Base-by-base conservation (phyloP, 2,329 filamentous ascomycete genomes). In the Colletotrichum paranaense region DNA sequence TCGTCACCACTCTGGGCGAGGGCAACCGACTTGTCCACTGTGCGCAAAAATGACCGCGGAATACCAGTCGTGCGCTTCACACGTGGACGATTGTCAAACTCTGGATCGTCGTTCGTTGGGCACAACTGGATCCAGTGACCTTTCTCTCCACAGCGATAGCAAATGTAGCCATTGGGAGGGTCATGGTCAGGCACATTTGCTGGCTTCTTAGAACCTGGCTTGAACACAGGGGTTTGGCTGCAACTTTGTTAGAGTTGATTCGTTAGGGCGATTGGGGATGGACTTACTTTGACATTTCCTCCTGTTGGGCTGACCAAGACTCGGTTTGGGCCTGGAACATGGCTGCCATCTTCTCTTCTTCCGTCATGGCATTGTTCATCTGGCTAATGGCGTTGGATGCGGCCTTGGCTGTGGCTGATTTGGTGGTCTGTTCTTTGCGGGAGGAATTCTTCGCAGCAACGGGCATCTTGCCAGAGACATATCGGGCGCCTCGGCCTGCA, bases 61-160 rank as follows among this genome's bases (percentile, higher is more conserved):
- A 99, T 99, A 76, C 97, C 97, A 55, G 97, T 99, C 5, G 97
- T 98, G 74, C 96, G 92, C 87, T 98, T 98, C 76, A 98, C 94
- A 74, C 96, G 92, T 62, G 95, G 95, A 67, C 95, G 93, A 77
- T 95, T 95, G 84, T 99, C 97, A 82, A 95, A 98, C 74, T 95
- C 95, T 3, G 97, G 96, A 77, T 99, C 95, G 81, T 98, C 95
- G 82, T 99, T 99, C n/a, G 96, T 99, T 7, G 97, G 97, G 80
- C 97, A 99, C 65, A 94, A 91, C 84, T 98, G 96, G 75, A 99
- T 99, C 96, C 96, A 99, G 82, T 99, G 97, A n/a, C 95, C 97
- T 85, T 98, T 98, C 82, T 98, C 93, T 74, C 95, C 94, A 83
- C 97, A 99, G 62, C 97, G 93, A 81, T 98, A 98, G 85, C 97